Percentiles rank a stretch among this genome's conserved stretches.
Evolutionary conservation across 805 yeast genomes (phyloP).

Genomic region (Jamesozyma spencerorum): DNA sequence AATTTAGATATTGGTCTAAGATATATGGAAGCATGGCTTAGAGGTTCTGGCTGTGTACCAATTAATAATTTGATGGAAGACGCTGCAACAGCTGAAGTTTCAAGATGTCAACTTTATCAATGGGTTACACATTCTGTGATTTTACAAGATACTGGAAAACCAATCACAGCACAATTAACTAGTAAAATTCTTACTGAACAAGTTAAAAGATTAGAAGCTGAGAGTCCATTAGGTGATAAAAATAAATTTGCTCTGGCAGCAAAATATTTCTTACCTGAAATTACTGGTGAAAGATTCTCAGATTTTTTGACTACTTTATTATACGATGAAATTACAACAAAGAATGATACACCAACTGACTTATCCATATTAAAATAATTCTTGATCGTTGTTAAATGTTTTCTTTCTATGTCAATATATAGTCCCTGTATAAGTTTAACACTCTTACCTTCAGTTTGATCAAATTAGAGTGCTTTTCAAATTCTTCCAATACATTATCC

Average conservation of each 20-base stretch:
- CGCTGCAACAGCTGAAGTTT: constrained; percentile 84
- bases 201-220: constrained; percentile 39
- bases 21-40: constrained; percentile 79
- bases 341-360: not conserved
- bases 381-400: not conserved
- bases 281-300: constrained; percentile 61
- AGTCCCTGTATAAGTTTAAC: too few species aligned
- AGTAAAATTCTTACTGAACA: constrained; percentile 50
- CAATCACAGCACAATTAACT: constrained; percentile 53
- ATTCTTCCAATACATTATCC: too few species aligned
- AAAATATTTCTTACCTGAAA: constrained; percentile 62
- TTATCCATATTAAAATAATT: not conserved
- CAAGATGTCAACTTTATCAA: constrained; percentile 72
- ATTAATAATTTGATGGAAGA: constrained; percentile 81
- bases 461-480: too few species aligned
- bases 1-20: constrained; percentile 70
- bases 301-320: constrained; percentile 71
- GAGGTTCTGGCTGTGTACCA: constrained; percentile 80
- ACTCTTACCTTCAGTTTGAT: too few species aligned
- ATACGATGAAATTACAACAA: constrained; percentile 48
- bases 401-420: not conserved
- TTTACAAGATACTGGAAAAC: constrained; percentile 48
- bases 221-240: constrained; percentile 37
- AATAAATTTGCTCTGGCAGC: constrained; percentile 63
- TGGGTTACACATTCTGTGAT: constrained; percentile 70